phyloP scores from a whole-genome alignment of 2,329 filamentous ascomycete species.

The Pyrenochaeta sp. region DNA sequence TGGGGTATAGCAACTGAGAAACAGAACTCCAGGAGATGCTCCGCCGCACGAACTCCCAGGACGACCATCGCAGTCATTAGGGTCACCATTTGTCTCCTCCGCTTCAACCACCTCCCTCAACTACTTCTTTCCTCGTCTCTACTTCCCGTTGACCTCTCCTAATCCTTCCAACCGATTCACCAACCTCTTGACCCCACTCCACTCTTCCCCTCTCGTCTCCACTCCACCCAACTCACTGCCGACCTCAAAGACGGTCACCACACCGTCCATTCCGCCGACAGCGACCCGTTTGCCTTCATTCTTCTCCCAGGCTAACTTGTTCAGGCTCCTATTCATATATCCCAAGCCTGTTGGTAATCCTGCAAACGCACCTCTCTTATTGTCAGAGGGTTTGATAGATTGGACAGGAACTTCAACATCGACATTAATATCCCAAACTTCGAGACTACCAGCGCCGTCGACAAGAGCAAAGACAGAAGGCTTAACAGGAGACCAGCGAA shows the following conservation, averaged over 20 bases:
- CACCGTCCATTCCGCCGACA: slow-evolving; percentile 89
- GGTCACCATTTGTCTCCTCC: neutral
- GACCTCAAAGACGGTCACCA: slow-evolving; percentile 93
- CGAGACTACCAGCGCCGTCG: slow-evolving; percentile 89
- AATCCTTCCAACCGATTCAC: slow-evolving; percentile 73
- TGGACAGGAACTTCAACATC: slow-evolving; percentile 93
- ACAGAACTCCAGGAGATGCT: neutral
- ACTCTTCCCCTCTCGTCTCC: slow-evolving; percentile 88
- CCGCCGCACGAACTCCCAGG: neutral
- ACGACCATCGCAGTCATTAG: neutral
- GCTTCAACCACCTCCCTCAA: neutral
- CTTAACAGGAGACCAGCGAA: slow-evolving; percentile 91
- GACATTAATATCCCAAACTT: slow-evolving; percentile 93
- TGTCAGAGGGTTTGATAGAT: slow-evolving; percentile 74
- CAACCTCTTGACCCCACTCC: slow-evolving; percentile 91
- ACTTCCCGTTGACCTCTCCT: slow-evolving; percentile 38
- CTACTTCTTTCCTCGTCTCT: neutral
- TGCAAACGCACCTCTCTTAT: slow-evolving; percentile 44
- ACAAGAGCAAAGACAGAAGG: slow-evolving; percentile 95
- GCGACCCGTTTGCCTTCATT: slow-evolving; percentile 87
- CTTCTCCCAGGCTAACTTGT: slow-evolving; percentile 94
- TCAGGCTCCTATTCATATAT: slow-evolving; percentile 84
- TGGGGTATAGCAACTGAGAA: neutral
- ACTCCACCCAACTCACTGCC: slow-evolving; percentile 82
- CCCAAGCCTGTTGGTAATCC: slow-evolving; percentile 56